Conservation (phyloP, 106 monocot genomes). For the Dactylorhiza incarnata region DNA sequence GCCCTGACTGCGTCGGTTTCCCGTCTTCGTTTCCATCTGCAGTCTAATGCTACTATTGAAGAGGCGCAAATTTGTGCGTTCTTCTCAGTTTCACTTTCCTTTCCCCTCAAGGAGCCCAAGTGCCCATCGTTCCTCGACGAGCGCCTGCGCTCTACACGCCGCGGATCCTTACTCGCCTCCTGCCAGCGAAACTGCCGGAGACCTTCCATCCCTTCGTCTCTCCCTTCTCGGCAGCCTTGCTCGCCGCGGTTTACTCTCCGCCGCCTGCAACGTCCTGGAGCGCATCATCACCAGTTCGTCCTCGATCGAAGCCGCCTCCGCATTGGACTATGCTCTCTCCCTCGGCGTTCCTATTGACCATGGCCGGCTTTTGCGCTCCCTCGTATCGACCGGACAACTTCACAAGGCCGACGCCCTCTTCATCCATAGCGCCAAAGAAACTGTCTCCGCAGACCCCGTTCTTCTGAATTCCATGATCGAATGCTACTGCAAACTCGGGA, state of each 20-base stretch:
- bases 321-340: neutral
- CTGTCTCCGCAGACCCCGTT: neutral
- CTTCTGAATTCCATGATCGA: slow-evolving; percentile 2
- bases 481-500: slow-evolving; percentile 10
- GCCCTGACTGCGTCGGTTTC: neutral
- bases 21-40: neutral
- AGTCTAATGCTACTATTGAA: neutral
- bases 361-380: slow-evolving; percentile 5
- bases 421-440: neutral
- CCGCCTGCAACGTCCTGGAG: neutral
- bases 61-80: neutral
- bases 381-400: neutral
- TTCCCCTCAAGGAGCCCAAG: neutral
- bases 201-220: neutral
- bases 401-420: slow-evolving; percentile 5
- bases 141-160: neutral
- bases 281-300: slow-evolving; percentile 4
- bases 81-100: neutral
- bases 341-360: slow-evolving; percentile 1
- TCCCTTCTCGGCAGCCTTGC: neutral
- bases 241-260: slow-evolving; percentile 2
- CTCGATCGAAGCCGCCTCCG: neutral
- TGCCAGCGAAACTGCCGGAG: neutral
- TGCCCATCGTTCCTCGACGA: neutral
- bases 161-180: neutral